phyloP scores from a whole-genome alignment of 495 filamentous ascomycete species.

The Neurospora cerealis region DNA sequence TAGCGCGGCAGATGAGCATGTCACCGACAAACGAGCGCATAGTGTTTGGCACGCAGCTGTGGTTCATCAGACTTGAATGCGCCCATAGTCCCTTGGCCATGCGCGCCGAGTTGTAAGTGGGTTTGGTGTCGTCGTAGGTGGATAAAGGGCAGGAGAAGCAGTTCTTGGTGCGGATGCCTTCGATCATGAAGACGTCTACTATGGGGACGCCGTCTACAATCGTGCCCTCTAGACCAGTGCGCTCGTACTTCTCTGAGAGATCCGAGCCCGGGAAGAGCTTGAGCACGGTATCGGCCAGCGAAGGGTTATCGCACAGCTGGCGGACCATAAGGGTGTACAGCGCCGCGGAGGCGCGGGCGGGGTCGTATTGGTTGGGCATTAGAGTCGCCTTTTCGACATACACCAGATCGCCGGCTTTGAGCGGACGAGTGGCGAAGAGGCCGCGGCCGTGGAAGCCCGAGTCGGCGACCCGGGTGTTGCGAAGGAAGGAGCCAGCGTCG shows the following conservation, averaged over 20 bases:
- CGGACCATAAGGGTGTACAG: constrained; percentile 33
- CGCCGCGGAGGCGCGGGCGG: constrained; percentile 27
- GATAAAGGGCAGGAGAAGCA: constrained; percentile 37
- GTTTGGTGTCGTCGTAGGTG: constrained; percentile 26
- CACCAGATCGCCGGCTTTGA: constrained; percentile 41
- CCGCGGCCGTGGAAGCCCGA: constrained; percentile 30
- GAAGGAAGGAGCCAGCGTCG: constrained; percentile 36
- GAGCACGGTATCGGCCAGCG: constrained; percentile 26
- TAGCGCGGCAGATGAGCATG: constrained; percentile 44
- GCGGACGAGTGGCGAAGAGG: constrained; percentile 37
- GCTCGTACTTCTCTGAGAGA: neutral
- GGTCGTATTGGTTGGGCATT: constrained; percentile 23
- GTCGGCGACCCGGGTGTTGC: constrained; percentile 9
- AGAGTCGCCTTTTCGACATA: constrained; percentile 46
- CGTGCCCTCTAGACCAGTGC: constrained; percentile 19
- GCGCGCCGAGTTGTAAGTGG: constrained; percentile 8
- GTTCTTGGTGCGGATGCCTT: constrained; percentile 38
- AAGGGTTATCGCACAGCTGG: constrained; percentile 43
- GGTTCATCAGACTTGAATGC: constrained; percentile 44
- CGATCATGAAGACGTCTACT: constrained; percentile 41
- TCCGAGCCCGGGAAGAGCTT: constrained; percentile 32
- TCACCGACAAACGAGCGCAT: constrained; percentile 48
- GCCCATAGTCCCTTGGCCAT: constrained; percentile 43
- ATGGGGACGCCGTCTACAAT: constrained; percentile 37
- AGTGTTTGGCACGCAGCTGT: constrained; percentile 44